These are phyloP conservation scores for Casuarina glauca DNA, from an alignment of 306 rosid genomes.

Conservation along the genomic window DNA sequence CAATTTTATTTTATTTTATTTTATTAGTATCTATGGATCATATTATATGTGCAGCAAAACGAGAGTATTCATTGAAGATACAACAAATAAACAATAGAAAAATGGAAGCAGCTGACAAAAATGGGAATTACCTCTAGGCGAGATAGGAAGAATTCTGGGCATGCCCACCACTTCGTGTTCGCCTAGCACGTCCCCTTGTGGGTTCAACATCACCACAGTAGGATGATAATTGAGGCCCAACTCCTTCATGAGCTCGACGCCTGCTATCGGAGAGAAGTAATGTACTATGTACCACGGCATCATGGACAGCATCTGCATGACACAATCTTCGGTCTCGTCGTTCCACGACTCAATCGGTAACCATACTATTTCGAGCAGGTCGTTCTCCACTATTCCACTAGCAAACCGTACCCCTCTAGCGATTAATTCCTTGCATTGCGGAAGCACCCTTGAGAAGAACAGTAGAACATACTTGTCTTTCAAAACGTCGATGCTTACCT, in stretches of 20 bases:
- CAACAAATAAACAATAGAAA: too few species aligned
- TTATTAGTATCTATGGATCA: too few species aligned
- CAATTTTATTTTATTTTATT: too few species aligned
- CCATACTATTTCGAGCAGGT: slow-evolving; percentile 22
- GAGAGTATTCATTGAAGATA: too few species aligned
- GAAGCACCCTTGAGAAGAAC: slow-evolving; percentile 29
- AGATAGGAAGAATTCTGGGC: too few species aligned
- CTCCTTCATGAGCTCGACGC: slow-evolving; percentile 28
- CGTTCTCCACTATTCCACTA: not conserved
- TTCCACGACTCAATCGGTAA: slow-evolving; percentile 28
- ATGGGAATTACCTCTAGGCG: too few species aligned
- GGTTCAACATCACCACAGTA: slow-evolving; percentile 22
- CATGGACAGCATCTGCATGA: not conserved
- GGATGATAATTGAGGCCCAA: slow-evolving; percentile 21
- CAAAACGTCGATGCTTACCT: slow-evolving; percentile 23
- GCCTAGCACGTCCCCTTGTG: slow-evolving; percentile 10
- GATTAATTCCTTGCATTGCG: too few species aligned
- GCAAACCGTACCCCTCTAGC: not conserved
- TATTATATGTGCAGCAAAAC: too few species aligned
- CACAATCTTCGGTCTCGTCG: not conserved
- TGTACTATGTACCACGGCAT: slow-evolving; percentile 34
- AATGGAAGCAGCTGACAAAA: too few species aligned
- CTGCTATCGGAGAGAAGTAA: not conserved
- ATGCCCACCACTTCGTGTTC: not conserved
- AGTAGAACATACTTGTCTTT: slow-evolving; percentile 26